These are phyloP conservation scores for Amanita exitialis DNA, from an alignment of 768 basidiomycete genomes.

Conservation along the genomic window DNA sequence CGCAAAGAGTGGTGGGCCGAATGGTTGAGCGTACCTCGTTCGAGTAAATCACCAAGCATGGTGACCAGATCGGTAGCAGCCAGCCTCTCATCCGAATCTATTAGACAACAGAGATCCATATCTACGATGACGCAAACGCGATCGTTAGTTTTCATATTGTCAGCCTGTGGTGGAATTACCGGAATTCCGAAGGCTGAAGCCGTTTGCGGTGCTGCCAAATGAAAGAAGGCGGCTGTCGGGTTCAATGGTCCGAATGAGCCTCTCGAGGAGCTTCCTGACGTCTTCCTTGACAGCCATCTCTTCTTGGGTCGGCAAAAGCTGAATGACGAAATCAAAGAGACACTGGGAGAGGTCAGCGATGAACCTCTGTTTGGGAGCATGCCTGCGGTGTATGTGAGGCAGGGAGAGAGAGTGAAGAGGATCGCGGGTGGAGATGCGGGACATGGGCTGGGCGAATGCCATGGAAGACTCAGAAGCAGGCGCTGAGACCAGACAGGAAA, in stretches of 20 bases:
- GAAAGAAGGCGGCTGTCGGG: conserved; percentile 84
- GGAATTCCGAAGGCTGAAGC: conserved; percentile 93
- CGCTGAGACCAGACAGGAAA: neutral
- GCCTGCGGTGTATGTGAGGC: conserved; percentile 15
- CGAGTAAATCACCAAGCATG: conserved; percentile 86
- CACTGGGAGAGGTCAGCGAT: conserved; percentile 77
- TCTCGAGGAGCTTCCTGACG: conserved; percentile 88
- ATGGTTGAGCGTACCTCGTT: conserved; percentile 59
- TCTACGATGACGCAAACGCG: conserved; percentile 35
- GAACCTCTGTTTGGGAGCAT: conserved; percentile 52
- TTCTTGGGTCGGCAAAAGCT: conserved; percentile 81
- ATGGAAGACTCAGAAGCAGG: neutral
- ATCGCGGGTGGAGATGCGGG: conserved; percentile 1
- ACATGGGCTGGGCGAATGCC: conserved; percentile 1
- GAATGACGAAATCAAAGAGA: conserved; percentile 89
- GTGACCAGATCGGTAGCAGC: conserved; percentile 87
- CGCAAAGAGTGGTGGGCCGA: conserved; percentile 8
- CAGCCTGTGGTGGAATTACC: conserved; percentile 33
- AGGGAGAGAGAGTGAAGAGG: neutral
- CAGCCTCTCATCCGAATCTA: conserved; percentile 75
- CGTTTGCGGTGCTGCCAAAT: conserved; percentile 95
- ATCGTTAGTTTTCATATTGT: conserved; percentile 3
- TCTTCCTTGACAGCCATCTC: conserved; percentile 95
- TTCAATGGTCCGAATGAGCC: conserved; percentile 91
- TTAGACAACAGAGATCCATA: conserved; percentile 97